These are phyloP conservation scores for Cladophialophora carrionii DNA, from an alignment of 2,329 filamentous ascomycete genomes.

Conservation along the genomic window DNA sequence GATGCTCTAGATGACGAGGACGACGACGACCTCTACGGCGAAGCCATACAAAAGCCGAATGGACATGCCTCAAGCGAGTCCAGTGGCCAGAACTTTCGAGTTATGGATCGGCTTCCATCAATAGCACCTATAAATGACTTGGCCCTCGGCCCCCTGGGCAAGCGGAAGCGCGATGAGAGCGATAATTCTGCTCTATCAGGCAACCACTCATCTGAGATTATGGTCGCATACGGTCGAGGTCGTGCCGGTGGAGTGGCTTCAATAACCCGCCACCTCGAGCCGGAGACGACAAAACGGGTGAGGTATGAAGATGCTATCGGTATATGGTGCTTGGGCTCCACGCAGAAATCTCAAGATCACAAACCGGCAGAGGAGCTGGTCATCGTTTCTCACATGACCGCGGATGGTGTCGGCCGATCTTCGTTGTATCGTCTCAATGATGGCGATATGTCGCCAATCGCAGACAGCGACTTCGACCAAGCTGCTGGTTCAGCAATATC, in stretches of 20 bases:
- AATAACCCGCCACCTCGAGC: conserved; percentile 76
- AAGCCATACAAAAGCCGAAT: conserved; percentile 39
- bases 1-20: conserved; percentile 58
- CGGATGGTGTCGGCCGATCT: conserved; percentile 72
- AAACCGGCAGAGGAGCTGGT: conserved; percentile 69
- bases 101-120: conserved; percentile 31
- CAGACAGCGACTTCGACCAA: conserved; percentile 87
- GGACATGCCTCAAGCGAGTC: conserved; percentile 22
- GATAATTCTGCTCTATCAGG: conserved; percentile 56
- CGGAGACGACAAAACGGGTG: conserved; percentile 69
- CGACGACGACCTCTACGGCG: conserved; percentile 57
- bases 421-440: conserved; percentile 76
- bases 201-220: conserved; percentile 52
- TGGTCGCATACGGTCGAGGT: conserved; percentile 59
- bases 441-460: conserved; percentile 72
- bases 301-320: conserved; percentile 73
- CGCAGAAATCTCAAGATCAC: conserved; percentile 57
- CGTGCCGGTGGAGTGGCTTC: conserved; percentile 70
- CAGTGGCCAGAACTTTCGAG: conserved; percentile 25
- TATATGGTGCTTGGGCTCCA: conserved; percentile 79
- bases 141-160: conserved; percentile 29
- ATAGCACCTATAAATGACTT: conserved; percentile 36
- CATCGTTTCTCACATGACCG: conserved; percentile 73
- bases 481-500: conserved; percentile 85
- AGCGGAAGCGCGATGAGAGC: conserved; percentile 40